phyloP scores from a whole-genome alignment of 73 alveolate genomes.

The Uronychia binucleata region DNA sequence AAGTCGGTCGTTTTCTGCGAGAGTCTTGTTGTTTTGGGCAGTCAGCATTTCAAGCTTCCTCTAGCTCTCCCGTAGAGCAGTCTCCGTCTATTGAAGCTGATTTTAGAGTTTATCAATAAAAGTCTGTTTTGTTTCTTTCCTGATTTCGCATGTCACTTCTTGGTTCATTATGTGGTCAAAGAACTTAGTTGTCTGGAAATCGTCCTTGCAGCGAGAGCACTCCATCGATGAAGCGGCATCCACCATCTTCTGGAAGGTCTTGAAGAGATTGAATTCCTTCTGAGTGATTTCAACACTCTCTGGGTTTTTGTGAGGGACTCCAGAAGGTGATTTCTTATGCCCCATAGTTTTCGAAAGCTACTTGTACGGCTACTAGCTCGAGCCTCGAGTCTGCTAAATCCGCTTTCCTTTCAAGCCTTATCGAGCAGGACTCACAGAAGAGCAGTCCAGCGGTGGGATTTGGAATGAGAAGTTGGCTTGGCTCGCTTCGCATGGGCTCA shows the following conservation, averaged over 20 bases:
- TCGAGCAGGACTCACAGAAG: not conserved
- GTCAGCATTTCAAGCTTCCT: constrained; percentile 2
- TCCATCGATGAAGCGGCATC: not conserved
- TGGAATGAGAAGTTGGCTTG: not conserved
- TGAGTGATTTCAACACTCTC: not conserved
- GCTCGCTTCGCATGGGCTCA: not conserved
- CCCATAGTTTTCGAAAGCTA: not conserved
- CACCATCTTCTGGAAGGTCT: not conserved
- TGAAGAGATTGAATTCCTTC: not conserved
- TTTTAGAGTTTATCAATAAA: not conserved
- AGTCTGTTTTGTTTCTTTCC: not conserved
- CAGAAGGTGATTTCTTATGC: not conserved
- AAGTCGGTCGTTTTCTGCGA: not conserved
- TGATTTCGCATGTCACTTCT: not conserved
- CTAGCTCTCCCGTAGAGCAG: not conserved
- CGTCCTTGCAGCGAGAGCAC: not conserved
- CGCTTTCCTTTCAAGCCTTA: not conserved
- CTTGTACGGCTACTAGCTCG: not conserved
- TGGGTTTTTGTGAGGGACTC: not conserved
- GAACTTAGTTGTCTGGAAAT: not conserved
- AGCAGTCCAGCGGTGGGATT: not conserved
- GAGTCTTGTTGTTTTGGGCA: not conserved
- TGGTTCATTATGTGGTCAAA: not conserved
- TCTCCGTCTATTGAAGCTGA: not conserved
- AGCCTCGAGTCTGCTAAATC: not conserved